phyloP scores from a whole-genome alignment of 1,284 basidiomycete genomes.

The Leccinum subspadiceum region DNA sequence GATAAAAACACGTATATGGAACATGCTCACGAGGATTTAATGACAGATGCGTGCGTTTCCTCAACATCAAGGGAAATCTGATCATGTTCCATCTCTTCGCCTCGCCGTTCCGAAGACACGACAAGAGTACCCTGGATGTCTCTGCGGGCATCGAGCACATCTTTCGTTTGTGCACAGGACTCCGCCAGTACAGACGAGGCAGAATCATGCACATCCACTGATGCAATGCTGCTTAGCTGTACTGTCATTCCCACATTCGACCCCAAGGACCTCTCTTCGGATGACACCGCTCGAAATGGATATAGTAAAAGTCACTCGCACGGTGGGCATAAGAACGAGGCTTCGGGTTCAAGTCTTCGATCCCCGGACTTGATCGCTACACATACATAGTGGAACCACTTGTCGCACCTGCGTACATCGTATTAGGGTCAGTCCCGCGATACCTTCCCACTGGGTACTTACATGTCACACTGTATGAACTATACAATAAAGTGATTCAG shows the following conservation, averaged over 20 bases:
- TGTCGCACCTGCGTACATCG: no score
- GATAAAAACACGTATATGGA: neutral
- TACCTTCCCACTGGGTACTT: no score
- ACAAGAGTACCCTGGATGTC: neutral
- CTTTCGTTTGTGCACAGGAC: neutral
- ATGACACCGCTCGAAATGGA: neutral
- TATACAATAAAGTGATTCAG: no score
- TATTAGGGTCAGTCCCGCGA: no score
- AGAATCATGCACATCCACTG: neutral
- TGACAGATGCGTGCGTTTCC: neutral
- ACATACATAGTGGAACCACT: no score
- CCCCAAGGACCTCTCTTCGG: neutral
- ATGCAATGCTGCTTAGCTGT: neutral
- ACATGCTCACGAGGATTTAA: slow-evolving; percentile 5
- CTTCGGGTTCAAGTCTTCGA: no score
- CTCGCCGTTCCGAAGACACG: neutral
- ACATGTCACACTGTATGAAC: no score
- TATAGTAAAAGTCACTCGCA: no score
- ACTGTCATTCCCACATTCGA: neutral
- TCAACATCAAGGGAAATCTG: neutral
- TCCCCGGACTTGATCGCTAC: no score
- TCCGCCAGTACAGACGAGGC: neutral
- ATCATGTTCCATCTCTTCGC: neutral
- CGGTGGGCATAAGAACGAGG: no score
- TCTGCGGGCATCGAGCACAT: neutral